Evolutionary conservation across 257 asterid species (phyloP).

Genomic region (Dorcoceras hygrometricum): DNA sequence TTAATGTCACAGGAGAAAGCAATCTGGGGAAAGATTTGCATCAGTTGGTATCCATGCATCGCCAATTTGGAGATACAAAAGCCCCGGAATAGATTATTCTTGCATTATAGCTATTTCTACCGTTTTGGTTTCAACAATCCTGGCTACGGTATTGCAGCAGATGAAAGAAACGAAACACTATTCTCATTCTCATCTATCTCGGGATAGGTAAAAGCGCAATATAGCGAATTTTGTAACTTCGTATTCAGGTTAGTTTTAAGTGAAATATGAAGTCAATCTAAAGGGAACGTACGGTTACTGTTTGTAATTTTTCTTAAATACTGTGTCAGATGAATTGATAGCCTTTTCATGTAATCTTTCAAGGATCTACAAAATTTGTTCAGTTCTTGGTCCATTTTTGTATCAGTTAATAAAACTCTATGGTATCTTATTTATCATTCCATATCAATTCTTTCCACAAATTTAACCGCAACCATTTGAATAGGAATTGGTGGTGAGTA

Average conservation of each 20-base stretch:
- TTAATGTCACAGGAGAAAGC: constrained; percentile 48
- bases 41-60: constrained; percentile 52
- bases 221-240: constrained; percentile 20
- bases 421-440: background rate
- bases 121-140: constrained; percentile 35
- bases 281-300: too few relatives aligned
- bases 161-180: constrained; percentile 25
- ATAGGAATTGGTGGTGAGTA: background rate
- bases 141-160: constrained; percentile 27
- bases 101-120: constrained; percentile 35
- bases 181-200: constrained; percentile 20
- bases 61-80: constrained; percentile 31
- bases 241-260: background rate
- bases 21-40: constrained; percentile 72
- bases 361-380: too few relatives aligned
- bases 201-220: constrained; percentile 29
- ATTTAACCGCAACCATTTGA: too few relatives aligned
- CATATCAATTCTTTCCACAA: background rate
- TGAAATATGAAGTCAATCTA: background rate
- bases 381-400: too few relatives aligned
- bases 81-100: constrained; percentile 35
- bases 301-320: too few relatives aligned
- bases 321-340: background rate
- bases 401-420: too few relatives aligned
- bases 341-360: too few relatives aligned